A percentile compares a stretch with the other conserved stretches of the same genome.
Evolutionary conservation across 2,329 filamentous ascomycete genomes (phyloP).

Genomic region (Diaporthe ilicicola): DNA sequence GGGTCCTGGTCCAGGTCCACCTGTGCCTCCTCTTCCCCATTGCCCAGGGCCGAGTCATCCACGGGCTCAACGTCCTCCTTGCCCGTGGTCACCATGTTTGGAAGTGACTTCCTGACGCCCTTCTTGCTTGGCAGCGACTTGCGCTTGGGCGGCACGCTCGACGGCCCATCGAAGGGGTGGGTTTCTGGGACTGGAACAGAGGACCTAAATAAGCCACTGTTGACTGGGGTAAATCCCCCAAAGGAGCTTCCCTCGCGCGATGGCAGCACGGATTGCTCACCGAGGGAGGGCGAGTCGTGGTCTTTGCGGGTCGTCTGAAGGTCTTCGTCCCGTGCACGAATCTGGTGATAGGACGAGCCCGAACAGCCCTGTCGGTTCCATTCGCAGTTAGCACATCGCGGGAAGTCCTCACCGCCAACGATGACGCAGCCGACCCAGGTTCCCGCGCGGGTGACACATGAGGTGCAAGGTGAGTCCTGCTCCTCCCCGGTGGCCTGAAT

Average conservation of each 20-base stretch:
- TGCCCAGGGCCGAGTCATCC: conserved; percentile 29
- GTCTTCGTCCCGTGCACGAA: conserved; percentile 23
- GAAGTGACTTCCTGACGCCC: conserved; percentile 28
- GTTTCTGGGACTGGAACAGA: background rate
- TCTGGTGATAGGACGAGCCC: conserved; percentile 31
- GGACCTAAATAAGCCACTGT: conserved; percentile 25
- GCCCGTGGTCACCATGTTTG: conserved; percentile 24
- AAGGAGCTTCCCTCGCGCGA: conserved; percentile 27
- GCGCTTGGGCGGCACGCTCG: conserved; percentile 27
- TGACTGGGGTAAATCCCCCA: conserved; percentile 38
- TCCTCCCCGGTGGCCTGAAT: conserved; percentile 58
- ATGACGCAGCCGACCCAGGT: conserved; percentile 56
- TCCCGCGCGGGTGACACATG: conserved; percentile 53
- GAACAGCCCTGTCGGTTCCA: conserved; percentile 50
- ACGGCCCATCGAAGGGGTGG: background rate
- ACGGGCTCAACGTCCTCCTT: conserved; percentile 20
- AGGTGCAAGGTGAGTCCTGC: conserved; percentile 49
- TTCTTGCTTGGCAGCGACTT: conserved; percentile 30
- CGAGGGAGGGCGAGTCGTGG: conserved; percentile 1
- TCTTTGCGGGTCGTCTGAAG: conserved; percentile 1
- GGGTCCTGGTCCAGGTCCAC: conserved; percentile 31
- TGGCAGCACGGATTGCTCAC: conserved; percentile 6
- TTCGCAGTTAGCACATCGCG: conserved; percentile 60
- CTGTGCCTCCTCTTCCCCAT: conserved; percentile 27
- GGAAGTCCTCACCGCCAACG: conserved; percentile 51